These are phyloP conservation scores for Cladophialophora immunda DNA, from an alignment of 2,329 filamentous ascomycete genomes.

Conservation along the genomic window DNA sequence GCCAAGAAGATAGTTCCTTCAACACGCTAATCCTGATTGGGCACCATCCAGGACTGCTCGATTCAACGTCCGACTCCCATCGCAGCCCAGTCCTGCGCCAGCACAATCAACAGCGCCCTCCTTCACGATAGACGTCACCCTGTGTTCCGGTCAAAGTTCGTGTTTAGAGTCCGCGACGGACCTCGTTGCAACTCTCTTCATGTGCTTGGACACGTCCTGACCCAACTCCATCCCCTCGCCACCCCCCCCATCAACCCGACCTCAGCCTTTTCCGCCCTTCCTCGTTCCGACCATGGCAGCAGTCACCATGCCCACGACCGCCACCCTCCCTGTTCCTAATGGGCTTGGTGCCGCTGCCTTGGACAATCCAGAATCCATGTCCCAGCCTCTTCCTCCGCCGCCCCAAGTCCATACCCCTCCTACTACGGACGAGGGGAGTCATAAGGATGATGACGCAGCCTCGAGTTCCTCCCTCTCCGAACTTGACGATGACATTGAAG, in stretches of 20 bases:
- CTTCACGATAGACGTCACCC: slow-evolving; percentile 3
- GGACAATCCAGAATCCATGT: slow-evolving; percentile 26
- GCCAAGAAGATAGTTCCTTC: slow-evolving; percentile 11
- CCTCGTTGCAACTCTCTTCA: slow-evolving; percentile 34
- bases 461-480: slow-evolving; percentile 45
- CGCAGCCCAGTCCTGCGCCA: slow-evolving; percentile 19
- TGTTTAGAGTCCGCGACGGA: slow-evolving; percentile 32
- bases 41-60: slow-evolving; percentile 3
- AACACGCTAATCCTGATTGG: slow-evolving; percentile 15
- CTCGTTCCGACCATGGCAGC: slow-evolving; percentile 37
- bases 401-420: slow-evolving; percentile 41
- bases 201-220: slow-evolving; percentile 27
- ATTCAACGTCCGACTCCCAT: slow-evolving; percentile 23
- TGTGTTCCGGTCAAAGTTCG: slow-evolving; percentile 20
- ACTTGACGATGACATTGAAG: slow-evolving; percentile 38
- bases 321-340: slow-evolving; percentile 31
- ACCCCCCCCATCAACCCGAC: slow-evolving; percentile 18
- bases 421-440: slow-evolving; percentile 41
- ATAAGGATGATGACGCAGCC: slow-evolving; percentile 54
- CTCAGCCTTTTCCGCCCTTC: slow-evolving; percentile 26
- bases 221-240: slow-evolving; percentile 15
- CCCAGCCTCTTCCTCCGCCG: slow-evolving; percentile 23
- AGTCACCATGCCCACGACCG: slow-evolving; percentile 41
- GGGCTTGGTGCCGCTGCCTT: slow-evolving; percentile 28
- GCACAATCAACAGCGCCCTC: neutral